Evolutionary conservation across 139 green algal genomes (phyloP), one percentile per base, ranked within the genome.

Genomic region (Pleodorina starrii): DNA sequence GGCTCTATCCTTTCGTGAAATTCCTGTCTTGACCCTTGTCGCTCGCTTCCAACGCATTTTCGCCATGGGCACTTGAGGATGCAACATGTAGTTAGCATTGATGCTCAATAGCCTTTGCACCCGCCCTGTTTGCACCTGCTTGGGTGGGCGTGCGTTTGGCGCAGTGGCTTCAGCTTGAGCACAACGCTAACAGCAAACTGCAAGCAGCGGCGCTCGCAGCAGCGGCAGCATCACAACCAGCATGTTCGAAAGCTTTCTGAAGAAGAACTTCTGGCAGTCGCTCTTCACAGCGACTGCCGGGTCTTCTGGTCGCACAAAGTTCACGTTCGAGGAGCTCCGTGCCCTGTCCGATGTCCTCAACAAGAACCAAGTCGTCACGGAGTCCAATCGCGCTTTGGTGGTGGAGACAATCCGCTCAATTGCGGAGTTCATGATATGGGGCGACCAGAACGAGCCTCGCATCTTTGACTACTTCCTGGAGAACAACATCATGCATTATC

Each of bases 401-500:
- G 96, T 99, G 36, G 98, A 99, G 89, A 96, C 97, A 0, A 92
- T 99, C 16, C 92, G 98, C 0, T 95, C 93, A 16, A 96, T 99
- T 36, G 96, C 98, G 3, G 98, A 99, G 94, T 95, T 99, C 25
- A 98, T 99, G 93, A 99, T 99, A 27, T 99, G 98, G 96, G 98
- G 98, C 19, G 98, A 99, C 89, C 98, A 99, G 91, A 95, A 99
- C 80, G 97, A 99, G 60, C 93, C 96, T 5, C 78, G 86, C 32
- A 95, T 99, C 60, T 98, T 99, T 27, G 98, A 99, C 42, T 99
- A 97, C 91, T 99, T 99, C 88, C 78, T 98, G 75, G 98, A 99
- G 75, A 94, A 99, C 83, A 97, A 98, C 77, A 90, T 99, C 51
- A 94, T 99, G 88, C 90, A 73, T 51, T 96, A 99, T 90, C 97